Evolutionary conservation across 164 flowering plant species (phyloP), one percentile per base, ranked within the genome.

Genomic region (Pachysandra terminalis): DNA sequence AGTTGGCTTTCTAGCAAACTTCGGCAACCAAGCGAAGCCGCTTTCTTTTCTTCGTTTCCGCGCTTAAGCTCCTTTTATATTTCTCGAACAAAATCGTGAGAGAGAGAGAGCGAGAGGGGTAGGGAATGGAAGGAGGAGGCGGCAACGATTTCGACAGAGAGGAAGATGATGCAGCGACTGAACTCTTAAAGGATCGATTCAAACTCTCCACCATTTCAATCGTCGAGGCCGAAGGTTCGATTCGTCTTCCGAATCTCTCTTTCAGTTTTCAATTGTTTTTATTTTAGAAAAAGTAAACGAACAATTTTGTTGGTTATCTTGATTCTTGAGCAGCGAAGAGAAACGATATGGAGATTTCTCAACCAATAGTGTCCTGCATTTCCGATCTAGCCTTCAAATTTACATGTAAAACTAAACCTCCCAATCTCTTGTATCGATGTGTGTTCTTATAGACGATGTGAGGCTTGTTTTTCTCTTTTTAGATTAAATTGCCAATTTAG

Each of bases 361-460:
- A 76, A 72, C 81, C 90, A 1, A 78, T 90, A 6, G 71, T 88
- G 62, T 78, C 87, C 8, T 93, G 94, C 72, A 73, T 93, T 68
- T 66, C 95, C 5, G 92, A 90, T 73, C 77, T 91, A 40, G 93
- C 94, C 49, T 91, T 90, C 86, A 86, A 90, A 69, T 88, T 73
- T 67, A 61, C 94, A 22, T 87, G 96, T 93, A 73, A 40, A 26
- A n/a, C 53, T 19, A 40, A 26, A n/a, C 53, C 24, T 63, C 45
- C 45, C 14, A 10, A 14, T 64, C 12, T 28, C 19, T 48, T 35
- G 37, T 32, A 32, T 32, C 7, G 37, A 32, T 7, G 37, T 32
- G 37, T 32, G 7, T 32, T 32, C 37, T 32, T n/a, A n/a, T n/a
- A n/a, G n/a, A n/a, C n/a, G n/a, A n/a, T n/a, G n/a, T n/a, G 7